Conservation (phyloP, 2,329 filamentous ascomycete genomes). For the Paecilomyces formosus region DNA sequence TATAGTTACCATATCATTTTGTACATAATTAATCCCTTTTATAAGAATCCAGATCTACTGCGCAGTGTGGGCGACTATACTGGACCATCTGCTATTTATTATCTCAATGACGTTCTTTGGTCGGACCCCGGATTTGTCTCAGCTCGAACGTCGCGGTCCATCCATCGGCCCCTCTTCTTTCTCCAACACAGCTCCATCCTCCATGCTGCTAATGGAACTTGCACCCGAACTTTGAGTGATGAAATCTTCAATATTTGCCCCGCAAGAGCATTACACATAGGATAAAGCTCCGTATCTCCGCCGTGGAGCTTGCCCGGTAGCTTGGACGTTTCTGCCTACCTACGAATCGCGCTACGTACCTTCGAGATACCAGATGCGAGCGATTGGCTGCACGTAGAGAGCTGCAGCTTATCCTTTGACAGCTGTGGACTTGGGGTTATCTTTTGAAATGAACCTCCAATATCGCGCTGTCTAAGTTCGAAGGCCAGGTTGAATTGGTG, state of each 20-base stretch:
- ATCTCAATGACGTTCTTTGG: not conserved
- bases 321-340: not conserved
- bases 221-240: not conserved
- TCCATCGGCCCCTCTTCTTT: not conserved
- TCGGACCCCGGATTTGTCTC: not conserved
- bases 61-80: no score
- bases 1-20: not conserved
- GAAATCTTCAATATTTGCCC: not conserved
- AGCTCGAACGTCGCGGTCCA: not conserved
- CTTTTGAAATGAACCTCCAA: not conserved
- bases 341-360: not conserved
- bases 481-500: not conserved
- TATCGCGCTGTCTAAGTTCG: not conserved
- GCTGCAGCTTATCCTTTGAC: not conserved
- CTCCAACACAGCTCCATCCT: conserved; percentile 1
- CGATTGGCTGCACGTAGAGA: not conserved
- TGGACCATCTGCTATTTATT: no score
- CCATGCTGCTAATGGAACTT: not conserved
- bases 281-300: not conserved
- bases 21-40: no score
- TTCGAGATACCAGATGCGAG: not conserved
- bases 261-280: not conserved
- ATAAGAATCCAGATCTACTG: no score
- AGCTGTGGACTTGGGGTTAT: not conserved
- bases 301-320: not conserved